These are phyloP conservation scores for Cyphellophora attinorum DNA, from an alignment of 2,329 filamentous ascomycete species.

Conservation along the genomic window DNA sequence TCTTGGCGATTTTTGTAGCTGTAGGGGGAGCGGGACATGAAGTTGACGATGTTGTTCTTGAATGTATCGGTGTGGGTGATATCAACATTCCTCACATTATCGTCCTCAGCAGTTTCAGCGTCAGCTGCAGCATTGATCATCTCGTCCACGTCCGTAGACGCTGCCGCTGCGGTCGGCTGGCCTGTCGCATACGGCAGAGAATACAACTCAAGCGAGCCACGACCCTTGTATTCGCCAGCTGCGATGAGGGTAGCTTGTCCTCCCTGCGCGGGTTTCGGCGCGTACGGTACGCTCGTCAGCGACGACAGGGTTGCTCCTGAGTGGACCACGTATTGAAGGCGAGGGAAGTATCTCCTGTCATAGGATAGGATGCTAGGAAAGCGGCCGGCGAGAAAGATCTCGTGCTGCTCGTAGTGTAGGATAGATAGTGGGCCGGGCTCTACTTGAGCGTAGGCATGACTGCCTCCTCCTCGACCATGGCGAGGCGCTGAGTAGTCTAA, in stretches of 20 bases:
- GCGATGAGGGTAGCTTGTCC: slow-evolving; percentile 60
- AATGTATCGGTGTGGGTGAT: slow-evolving; percentile 9
- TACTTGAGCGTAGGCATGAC: slow-evolving; percentile 61
- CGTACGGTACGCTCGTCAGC: slow-evolving; percentile 51
- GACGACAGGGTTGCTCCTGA: slow-evolving; percentile 70
- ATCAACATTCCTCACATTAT: background rate
- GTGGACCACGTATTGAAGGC: slow-evolving; percentile 66
- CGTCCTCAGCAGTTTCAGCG: background rate
- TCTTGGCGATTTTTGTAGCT: slow-evolving; percentile 73
- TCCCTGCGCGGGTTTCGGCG: slow-evolving; percentile 43
- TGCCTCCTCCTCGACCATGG: too few species aligned
- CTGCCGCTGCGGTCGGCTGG: background rate
- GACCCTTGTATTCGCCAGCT: slow-evolving; percentile 83
- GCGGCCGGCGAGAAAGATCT: slow-evolving; percentile 80
- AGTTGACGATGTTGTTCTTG: too few species aligned
- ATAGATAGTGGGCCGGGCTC: slow-evolving; percentile 77
- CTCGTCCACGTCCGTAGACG: background rate
- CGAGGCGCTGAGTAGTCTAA: background rate
- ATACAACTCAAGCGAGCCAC: slow-evolving; percentile 85
- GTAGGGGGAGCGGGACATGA: slow-evolving; percentile 24
- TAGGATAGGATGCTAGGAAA: slow-evolving; percentile 86
- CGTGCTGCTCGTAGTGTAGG: slow-evolving; percentile 63
- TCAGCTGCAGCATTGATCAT: background rate
- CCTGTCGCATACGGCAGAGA: slow-evolving; percentile 30
- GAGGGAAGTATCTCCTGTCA: slow-evolving; percentile 75